Conservation (phyloP, 2,329 filamentous ascomycete genomes). For the Colletotrichum sp. region DNA sequence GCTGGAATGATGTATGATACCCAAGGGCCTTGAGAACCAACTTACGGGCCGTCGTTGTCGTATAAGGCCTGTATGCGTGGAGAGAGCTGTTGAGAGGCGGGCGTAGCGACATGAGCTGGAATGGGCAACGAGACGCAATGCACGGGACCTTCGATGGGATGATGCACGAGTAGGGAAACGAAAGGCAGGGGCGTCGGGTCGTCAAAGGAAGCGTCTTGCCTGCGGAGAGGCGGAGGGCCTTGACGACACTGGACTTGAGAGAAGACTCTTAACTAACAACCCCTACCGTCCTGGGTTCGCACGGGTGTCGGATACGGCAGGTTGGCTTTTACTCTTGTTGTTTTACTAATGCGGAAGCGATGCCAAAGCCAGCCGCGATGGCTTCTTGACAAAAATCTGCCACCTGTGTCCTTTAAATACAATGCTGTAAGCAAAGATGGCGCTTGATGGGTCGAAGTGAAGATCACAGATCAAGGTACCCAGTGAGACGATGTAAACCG, state of each 20-base stretch:
- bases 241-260: slow-evolving; percentile 16
- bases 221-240: neutral
- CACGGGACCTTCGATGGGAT: slow-evolving; percentile 10
- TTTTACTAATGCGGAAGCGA: slow-evolving; percentile 14
- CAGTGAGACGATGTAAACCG: neutral
- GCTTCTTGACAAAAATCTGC: neutral
- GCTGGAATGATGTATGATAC: slow-evolving; percentile 11
- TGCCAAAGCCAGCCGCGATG: neutral
- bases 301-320: neutral
- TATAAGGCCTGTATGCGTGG: neutral
- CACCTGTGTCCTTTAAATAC: neutral
- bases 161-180: neutral
- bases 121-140: neutral
- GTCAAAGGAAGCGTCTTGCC: neutral
- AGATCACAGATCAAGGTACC: neutral
- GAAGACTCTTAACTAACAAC: slow-evolving; percentile 5
- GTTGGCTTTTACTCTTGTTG: slow-evolving; percentile 3
- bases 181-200: neutral
- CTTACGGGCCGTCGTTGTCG: neutral
- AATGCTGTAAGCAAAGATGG: neutral
- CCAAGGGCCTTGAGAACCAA: neutral
- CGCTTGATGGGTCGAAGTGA: neutral
- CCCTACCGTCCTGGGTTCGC: neutral
- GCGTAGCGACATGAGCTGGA: neutral
- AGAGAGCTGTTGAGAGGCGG: neutral